Evolutionary conservation across 1,284 basidiomycete species (phyloP).

Genomic region (Marasmius sp.): DNA sequence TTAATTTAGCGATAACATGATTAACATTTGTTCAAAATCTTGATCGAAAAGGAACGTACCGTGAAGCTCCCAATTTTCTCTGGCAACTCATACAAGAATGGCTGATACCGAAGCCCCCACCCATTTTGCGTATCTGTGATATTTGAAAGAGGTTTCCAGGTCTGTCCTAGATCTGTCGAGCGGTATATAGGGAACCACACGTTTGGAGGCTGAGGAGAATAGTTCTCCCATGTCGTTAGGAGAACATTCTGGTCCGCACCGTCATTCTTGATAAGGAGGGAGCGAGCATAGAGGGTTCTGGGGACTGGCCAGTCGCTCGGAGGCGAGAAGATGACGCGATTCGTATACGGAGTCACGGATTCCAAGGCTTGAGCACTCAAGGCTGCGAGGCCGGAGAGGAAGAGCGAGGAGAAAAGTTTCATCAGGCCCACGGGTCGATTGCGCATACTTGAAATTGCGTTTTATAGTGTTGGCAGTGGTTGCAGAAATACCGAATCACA

Average conservation of each 20-base stretch:
- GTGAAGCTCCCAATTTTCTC: constrained; percentile 20
- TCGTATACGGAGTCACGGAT: not conserved
- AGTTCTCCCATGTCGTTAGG: constrained; percentile 21
- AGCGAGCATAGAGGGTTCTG: constrained; percentile 28
- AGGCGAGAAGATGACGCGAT: constrained; percentile 19
- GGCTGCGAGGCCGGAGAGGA: not conserved
- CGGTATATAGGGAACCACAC: constrained; percentile 17
- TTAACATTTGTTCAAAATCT: not conserved
- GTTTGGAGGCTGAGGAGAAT: constrained; percentile 19
- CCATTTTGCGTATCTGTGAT: constrained; percentile 22
- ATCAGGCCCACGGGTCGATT: no score
- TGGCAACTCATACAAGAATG: constrained; percentile 27
- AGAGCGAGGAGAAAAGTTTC: not conserved
- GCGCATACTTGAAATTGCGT: no score
- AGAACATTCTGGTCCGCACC: constrained; percentile 17
- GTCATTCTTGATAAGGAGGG: constrained; percentile 15
- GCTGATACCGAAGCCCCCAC: constrained; percentile 33
- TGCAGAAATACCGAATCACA: no score
- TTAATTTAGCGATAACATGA: not conserved
- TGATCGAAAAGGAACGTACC: constrained; percentile 27
- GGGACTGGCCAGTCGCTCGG: constrained; percentile 27
- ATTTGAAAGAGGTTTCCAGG: constrained; percentile 17
- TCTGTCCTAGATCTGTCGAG: constrained; percentile 17
- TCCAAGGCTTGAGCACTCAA: not conserved
- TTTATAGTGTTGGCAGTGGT: no score